These are phyloP conservation scores for Dryas alaskensis DNA, from an alignment of 306 rosid genomes.

Conservation along the genomic window DNA sequence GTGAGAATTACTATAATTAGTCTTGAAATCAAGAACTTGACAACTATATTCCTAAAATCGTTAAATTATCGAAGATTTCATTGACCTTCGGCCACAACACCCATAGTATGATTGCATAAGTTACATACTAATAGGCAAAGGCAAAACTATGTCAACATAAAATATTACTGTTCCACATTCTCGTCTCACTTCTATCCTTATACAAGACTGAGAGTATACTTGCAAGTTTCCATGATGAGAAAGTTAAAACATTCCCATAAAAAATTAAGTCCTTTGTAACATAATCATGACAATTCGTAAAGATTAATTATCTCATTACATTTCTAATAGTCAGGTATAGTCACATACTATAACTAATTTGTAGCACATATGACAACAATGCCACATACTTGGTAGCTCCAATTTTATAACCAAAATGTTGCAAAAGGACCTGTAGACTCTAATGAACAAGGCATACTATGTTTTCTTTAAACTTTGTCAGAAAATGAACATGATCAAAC, in stretches of 20 bases:
- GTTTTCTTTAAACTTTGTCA: constrained; percentile 14
- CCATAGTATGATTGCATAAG: neutral
- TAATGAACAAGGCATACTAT: constrained; percentile 10
- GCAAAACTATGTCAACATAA: neutral
- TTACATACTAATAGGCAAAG: constrained; percentile 8
- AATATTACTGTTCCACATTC: constrained; percentile 4
- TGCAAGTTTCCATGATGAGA: neutral
- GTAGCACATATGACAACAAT: constrained; percentile 18
- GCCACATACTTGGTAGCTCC: constrained; percentile 18
- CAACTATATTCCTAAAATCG: neutral
- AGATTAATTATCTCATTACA: constrained; percentile 2
- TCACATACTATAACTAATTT: constrained; percentile 4
- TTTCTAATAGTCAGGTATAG: constrained; percentile 4
- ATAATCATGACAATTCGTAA: constrained; percentile 9
- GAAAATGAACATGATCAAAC: constrained; percentile 24
- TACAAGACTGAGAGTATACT: neutral
- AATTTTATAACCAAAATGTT: constrained; percentile 22
- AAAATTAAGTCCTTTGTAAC: neutral
- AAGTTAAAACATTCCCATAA: neutral
- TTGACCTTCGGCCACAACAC: neutral
- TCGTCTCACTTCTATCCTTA: neutral
- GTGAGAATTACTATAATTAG: neutral
- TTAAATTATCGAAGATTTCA: neutral
- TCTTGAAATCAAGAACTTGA: neutral
- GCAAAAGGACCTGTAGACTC: constrained; percentile 22